Evolutionary conservation across 352 stramenopile genomes (phyloP), one percentile per base, ranked within the genome.

Genomic region (Globisporangium yorkense): DNA sequence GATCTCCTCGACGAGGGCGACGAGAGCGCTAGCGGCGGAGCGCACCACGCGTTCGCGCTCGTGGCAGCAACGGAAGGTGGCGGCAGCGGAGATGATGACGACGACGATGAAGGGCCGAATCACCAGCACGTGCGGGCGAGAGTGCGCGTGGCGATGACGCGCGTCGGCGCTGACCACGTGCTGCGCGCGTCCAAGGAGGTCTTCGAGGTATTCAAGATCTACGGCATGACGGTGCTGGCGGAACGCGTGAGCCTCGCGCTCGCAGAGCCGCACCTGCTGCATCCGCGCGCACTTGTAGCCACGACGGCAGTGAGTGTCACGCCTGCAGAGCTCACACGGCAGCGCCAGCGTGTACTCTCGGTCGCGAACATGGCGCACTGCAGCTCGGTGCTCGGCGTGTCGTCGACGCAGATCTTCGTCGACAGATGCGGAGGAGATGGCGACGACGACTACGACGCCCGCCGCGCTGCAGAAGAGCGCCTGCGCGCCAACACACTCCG

Each of bases 141-240:
- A 37, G 35, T 31, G 20, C 51, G 33, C 51, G 43, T 21, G 39
- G 74, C 69, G 6, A 78, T 84, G 74, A 4, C 45, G 41, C 54
- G 75, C 45, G 31, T 81, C 27, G 56, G 64, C 29, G 52, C 64
- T 1, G 54, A 66, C 0, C 80, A 92, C 51, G 60, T 93, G 5
- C 50, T 90, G 20, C 69, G 69, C 9, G 66, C 66, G 4, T 92
- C 83, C 10, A 63, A 62, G 1, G 82, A 89, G 55, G 74, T 87
- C 31, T 93, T 91, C 60, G 73, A 93, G 21, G 74, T 93, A 21
- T 93, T 93, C 58, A 89, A 90, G 62, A 68, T 87, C 51, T 91
- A 93, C 61, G 83, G 83, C 45, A 89, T 91, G 80, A 70, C 80
- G 2, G 76, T 89, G 40, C 67, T 93, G 4, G 73, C 77, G 3